Percentiles rank a stretch among this genome's conserved stretches.
Conservation (phyloP, 2,329 filamentous ascomycete species). For the Endothia cerciana region DNA sequence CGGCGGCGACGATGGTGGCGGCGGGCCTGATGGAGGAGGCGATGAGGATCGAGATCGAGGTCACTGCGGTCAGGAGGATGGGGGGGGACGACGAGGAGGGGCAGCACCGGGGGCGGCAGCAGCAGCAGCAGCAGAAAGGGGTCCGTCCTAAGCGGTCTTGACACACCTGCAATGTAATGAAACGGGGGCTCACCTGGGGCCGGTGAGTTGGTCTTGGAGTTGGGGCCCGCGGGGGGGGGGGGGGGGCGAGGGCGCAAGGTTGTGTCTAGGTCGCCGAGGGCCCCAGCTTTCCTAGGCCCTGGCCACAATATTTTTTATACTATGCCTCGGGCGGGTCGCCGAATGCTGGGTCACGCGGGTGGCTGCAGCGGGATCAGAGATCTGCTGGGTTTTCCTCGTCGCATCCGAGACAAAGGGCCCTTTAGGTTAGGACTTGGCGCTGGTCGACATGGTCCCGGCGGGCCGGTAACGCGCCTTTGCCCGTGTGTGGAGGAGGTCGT, state of each 20-base stretch:
- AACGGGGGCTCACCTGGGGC: too few relatives aligned
- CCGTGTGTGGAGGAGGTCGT: neutral
- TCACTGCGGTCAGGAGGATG: constrained; percentile 36
- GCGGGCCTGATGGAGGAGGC: constrained; percentile 53
- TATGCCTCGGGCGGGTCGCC: neutral
- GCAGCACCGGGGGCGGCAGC: neutral
- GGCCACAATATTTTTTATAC: neutral
- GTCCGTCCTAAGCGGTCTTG: too few relatives aligned
- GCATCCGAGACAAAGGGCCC: neutral
- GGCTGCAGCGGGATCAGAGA: neutral
- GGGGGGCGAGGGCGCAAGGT: neutral
- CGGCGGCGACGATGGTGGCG: constrained; percentile 59
- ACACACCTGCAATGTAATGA: too few relatives aligned
- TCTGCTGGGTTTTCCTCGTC: neutral
- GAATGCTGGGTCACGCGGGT: neutral
- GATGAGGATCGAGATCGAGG: constrained; percentile 47
- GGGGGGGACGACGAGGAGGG: neutral
- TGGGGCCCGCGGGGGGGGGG: neutral
- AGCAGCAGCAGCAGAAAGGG: neutral
- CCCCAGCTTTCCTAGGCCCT: neutral
- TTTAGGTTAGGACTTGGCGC: neutral
- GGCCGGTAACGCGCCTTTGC: constrained; percentile 10
- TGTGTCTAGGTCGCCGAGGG: constrained; percentile 5
- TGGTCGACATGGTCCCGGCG: neutral
- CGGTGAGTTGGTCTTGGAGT: neutral